Conservation (phyloP, 441 rosid species). For the Geranium incanum region DNA sequence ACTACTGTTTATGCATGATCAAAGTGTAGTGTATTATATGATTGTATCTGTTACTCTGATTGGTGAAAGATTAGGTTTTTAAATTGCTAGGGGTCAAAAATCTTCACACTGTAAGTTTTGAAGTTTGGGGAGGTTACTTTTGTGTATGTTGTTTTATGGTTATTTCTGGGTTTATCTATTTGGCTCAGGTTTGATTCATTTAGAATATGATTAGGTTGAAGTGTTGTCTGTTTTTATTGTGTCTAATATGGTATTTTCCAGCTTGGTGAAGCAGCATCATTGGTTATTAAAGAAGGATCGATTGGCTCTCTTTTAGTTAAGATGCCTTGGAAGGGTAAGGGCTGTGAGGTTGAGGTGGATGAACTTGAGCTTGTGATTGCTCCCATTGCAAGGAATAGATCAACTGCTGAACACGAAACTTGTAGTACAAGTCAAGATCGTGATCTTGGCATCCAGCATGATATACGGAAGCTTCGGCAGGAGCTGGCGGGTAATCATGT, state of each 20-base stretch:
- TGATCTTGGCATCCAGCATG: constrained; percentile 24
- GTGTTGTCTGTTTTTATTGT: constrained; percentile 1
- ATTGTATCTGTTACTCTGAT: not conserved
- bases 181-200: not conserved
- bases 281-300: constrained; percentile 90
- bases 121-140: not conserved
- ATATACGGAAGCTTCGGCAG: constrained; percentile 34
- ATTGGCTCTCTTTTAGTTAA: constrained; percentile 70
- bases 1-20: not conserved
- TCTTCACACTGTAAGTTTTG: not conserved
- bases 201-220: not conserved
- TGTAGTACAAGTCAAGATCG: constrained; percentile 31
- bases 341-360: constrained; percentile 83
- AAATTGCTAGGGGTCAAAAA: not conserved
- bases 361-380: constrained; percentile 85
- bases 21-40: not conserved
- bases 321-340: constrained; percentile 80
- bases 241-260: constrained; percentile 24
- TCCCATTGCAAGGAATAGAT: constrained; percentile 33
- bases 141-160: not conserved
- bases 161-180: not conserved
- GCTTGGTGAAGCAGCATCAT: constrained; percentile 54
- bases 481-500: constrained; percentile 31
- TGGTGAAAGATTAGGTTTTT: not conserved
- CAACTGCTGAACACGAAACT: constrained; percentile 27